A percentile compares a stretch with the other conserved stretches of the same genome.
These are phyloP conservation scores for Bipolaris oryzae DNA, from an alignment of 2,329 filamentous ascomycete genomes.

Conservation along the genomic window DNA sequence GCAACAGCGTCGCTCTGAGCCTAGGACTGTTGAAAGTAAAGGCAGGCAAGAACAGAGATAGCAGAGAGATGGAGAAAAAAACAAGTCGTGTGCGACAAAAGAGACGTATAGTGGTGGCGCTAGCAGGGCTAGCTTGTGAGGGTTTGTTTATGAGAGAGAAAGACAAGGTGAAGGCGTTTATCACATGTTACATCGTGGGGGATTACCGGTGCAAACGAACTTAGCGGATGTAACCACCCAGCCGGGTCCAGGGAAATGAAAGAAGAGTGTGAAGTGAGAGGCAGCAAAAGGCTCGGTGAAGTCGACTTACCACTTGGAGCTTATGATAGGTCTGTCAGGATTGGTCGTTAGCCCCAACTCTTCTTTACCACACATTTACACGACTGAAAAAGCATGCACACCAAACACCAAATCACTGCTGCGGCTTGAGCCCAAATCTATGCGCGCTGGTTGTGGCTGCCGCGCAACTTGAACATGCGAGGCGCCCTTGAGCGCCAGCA, in stretches of 20 bases:
- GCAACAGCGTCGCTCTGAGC: conserved; percentile 22
- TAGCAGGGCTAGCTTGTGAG: conserved; percentile 18
- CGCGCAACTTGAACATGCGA: conserved; percentile 1
- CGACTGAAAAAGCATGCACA: conserved; percentile 3
- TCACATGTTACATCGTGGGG: conserved; percentile 5
- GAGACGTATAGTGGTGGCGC: conserved; percentile 24
- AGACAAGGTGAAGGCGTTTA: conserved; percentile 11
- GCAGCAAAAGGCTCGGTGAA: conserved; percentile 31
- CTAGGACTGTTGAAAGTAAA: conserved; percentile 19
- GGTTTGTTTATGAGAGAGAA: conserved; percentile 10
- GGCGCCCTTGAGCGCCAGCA: conserved; percentile 6
- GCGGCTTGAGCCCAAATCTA: background rate
- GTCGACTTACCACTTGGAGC: conserved; percentile 73
- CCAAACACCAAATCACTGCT: background rate
- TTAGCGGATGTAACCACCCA: conserved; percentile 19
- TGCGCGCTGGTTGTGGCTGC: conserved; percentile 2
- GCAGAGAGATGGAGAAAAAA: conserved; percentile 9
- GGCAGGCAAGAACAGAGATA: conserved; percentile 16
- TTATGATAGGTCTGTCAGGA: conserved; percentile 66
- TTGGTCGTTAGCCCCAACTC: conserved; percentile 37
- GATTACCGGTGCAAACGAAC: conserved; percentile 14
- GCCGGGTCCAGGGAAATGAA: conserved; percentile 1
- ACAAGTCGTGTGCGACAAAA: conserved; percentile 22
- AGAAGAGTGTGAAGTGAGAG: conserved; percentile 15
- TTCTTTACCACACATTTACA: conserved; percentile 25